A percentile compares a stretch with the other conserved stretches of the same genome.
Evolutionary conservation across 306 rosid genomes (phyloP).

Genomic region (Castanospermum australe): DNA sequence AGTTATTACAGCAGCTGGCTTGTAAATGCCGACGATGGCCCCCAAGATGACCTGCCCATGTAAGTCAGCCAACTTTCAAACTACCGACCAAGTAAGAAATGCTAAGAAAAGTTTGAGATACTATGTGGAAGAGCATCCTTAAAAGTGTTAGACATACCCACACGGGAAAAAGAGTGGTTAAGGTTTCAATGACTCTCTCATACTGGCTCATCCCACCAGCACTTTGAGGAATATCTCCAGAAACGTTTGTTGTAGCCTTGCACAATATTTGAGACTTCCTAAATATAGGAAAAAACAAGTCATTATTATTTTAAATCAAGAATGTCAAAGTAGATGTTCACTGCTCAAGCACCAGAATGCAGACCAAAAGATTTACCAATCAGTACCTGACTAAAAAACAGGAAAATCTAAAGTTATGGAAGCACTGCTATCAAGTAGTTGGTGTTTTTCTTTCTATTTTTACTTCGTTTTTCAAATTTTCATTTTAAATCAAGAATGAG

Average conservation of each 20-base stretch:
- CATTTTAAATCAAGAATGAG: background rate
- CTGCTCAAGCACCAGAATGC: background rate
- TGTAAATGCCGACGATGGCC: slow-evolving; percentile 73
- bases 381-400: background rate
- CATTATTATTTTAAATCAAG: background rate
- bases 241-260: slow-evolving; percentile 54
- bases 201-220: slow-evolving; percentile 51
- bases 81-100: slow-evolving; percentile 21
- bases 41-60: slow-evolving; percentile 78
- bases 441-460: background rate
- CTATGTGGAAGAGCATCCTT: background rate
- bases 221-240: slow-evolving; percentile 64
- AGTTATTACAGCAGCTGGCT: slow-evolving; percentile 74
- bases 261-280: slow-evolving; percentile 60
- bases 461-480: background rate
- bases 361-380: slow-evolving; percentile 1
- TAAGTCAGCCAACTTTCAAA: slow-evolving; percentile 28
- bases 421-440: background rate
- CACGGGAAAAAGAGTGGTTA: slow-evolving; percentile 89
- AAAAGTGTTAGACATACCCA: slow-evolving; percentile 61
- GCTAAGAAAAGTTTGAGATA: slow-evolving; percentile 4
- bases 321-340: background rate
- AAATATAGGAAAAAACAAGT: slow-evolving; percentile 22
- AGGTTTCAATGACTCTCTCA: slow-evolving; percentile 72
- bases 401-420: slow-evolving; percentile 2